phyloP scores from a whole-genome alignment of 768 basidiomycete species.

The Dioszegia hungarica region DNA sequence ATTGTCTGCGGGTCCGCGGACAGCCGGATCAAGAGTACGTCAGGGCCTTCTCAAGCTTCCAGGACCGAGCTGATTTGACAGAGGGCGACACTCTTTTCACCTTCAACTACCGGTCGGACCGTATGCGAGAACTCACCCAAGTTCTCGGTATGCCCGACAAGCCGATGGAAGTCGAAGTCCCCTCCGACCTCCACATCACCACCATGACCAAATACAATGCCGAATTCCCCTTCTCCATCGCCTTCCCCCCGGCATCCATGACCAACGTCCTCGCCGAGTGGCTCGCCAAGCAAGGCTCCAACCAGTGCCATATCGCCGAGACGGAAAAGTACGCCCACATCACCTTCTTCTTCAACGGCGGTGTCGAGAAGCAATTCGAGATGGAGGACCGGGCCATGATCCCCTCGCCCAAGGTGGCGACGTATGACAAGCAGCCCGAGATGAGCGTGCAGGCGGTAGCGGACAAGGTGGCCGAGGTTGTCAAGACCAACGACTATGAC shows the following conservation, averaged over 20 bases:
- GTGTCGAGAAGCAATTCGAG: constrained; percentile 85
- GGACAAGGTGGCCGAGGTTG: constrained; percentile 83
- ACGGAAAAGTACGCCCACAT: constrained; percentile 99
- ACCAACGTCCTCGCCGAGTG: constrained; percentile 91
- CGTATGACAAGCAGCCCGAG: constrained; percentile 83
- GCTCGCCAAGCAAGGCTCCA: constrained; percentile 70
- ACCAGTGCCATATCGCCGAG: constrained; percentile 87
- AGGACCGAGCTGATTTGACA: constrained; percentile 38
- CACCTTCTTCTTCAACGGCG: constrained; percentile 98
- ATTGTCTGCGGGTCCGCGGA: constrained; percentile 77
- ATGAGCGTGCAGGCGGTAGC: constrained; percentile 88
- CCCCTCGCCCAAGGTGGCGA: constrained; percentile 86
- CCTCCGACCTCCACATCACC: constrained; percentile 74
- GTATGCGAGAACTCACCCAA: constrained; percentile 83
- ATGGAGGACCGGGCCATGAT: constrained; percentile 81
- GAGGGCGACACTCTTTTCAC: constrained; percentile 86
- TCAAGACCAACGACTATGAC: constrained; percentile 65
- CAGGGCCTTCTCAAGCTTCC: no score
- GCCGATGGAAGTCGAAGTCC: constrained; percentile 75
- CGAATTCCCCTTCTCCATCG: constrained; percentile 81
- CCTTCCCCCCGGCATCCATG: constrained; percentile 92
- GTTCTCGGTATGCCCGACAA: constrained; percentile 77
- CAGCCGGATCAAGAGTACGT: constrained; percentile 72
- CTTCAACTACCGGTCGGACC: constrained; percentile 96
- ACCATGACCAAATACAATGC: constrained; percentile 92